Conservation (phyloP, 306 rosid genomes). For the Morella rubra region DNA sequence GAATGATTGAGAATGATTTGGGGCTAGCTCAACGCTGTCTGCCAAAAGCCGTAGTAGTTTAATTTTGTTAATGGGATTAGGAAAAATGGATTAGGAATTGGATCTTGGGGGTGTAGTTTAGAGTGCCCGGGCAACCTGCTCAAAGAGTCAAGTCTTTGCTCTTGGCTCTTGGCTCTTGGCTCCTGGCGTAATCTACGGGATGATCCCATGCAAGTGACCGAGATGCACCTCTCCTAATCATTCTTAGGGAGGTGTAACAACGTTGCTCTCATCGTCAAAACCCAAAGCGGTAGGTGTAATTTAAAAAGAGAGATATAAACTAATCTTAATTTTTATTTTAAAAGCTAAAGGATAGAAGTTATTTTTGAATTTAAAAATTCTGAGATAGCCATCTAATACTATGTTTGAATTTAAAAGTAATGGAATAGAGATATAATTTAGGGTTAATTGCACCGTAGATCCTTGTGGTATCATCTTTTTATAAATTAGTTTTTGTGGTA, state of each 20-base stretch:
- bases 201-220: neutral
- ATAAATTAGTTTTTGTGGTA: too few species aligned
- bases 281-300: neutral
- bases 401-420: too few species aligned
- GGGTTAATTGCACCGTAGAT: too few species aligned
- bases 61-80: too few species aligned
- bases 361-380: too few species aligned
- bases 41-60: constrained; percentile 7
- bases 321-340: too few species aligned
- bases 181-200: constrained; percentile 45
- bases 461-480: too few species aligned
- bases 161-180: too few species aligned
- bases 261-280: constrained; percentile 22
- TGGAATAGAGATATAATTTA: too few species aligned
- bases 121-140: neutral
- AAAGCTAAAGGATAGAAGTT: too few species aligned
- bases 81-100: constrained; percentile 17
- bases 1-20: constrained; percentile 27
- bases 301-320: too few species aligned
- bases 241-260: neutral
- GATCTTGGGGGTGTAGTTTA: constrained; percentile 11
- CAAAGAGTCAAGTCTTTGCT: constrained; percentile 1
- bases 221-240: neutral
- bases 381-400: too few species aligned
- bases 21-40: constrained; percentile 3